Base-by-base conservation (phyloP, 1,139 yeast genomes). In the Eremothecium cymbalariae region DNA sequence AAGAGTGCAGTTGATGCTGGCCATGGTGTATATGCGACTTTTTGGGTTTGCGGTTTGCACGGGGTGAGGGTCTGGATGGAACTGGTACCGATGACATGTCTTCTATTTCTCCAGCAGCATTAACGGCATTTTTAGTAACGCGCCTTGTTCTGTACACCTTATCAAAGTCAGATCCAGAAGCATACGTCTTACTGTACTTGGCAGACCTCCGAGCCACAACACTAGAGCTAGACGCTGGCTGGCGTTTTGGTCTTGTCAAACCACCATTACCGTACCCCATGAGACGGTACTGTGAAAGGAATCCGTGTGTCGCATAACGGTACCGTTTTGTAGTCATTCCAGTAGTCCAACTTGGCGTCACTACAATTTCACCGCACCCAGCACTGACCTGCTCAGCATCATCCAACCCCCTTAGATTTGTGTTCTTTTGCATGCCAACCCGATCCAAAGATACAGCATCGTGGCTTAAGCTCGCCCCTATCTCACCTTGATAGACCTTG, bases 71-170 rank as follows among this genome's bases (percentile, higher is more conserved):
- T 21, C 45, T 40, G 15, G 35, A 33, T 15, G 27, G 14, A 23
- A 34, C 31, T 25, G 8, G 37, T 29, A 6, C 19, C 16, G 20
- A 25, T 19, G 30, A 18, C 31, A 23, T 20, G 32, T 12, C 32
- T 30, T 27, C 20, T 20, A 13, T 26, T 27, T 18, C 26, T 11
- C 30, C 39, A 26, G 25, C 37, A 18, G 27, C 18, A 20, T 36
- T 15, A 8, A 19, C 31, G 26, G 34, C 31, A 18, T 26, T 26
- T 25, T 37, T 32, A 13, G 44, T 35, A 31, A 36, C 38, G 13
- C 41, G 37, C 21, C 47, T 35, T 14, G 49, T 45, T 17, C 48
- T 38, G 34, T 42, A 42, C 13, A 37, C 37, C 28, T 44, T 37
- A 21, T 44, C 48, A 20, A 38, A 28, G 18, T 44, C 50, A 9